Evolutionary conservation across 176 grass and related monocot species (phyloP), one percentile per base, ranked within the genome.

Genomic region (Rhynchospora tenuis): DNA sequence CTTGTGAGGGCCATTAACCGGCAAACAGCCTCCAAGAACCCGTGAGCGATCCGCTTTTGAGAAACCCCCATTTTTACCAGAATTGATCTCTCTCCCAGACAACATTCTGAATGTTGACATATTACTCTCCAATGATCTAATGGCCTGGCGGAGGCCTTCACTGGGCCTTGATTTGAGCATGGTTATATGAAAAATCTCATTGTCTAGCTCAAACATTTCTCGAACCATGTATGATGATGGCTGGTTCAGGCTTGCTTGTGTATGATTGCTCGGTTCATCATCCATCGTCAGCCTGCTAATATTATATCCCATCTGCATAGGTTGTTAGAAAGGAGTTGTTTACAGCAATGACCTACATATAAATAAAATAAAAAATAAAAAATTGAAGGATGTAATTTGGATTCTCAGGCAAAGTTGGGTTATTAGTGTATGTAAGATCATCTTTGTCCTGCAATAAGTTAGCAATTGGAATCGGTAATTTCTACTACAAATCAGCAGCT

Each of bases 131-230:
- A 33, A 61, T 29, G 72, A 23, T 73, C 83, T 81, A 9, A 62
- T 60, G 84, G 89, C 88, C 84, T 83, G 90, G 56, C 66, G 63
- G 50, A 81, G 56, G 59, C 86, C 89, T 90, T 86, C 78, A 23
- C 71, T 90, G 84, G 83, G 94, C 79, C 84, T 83, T 79, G 94
- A 90, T 78, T 72, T 91, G 48, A 91, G 87, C 67, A 80, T 84
- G 44, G 87, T 93, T 79, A 89, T 73, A 55, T 97, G 86, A 71
- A 91, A 97, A 82, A 97, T 91, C 86, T 97, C 89, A 76, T 93
- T 97, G 75, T 91, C 85, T 64, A 87, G 61, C 24, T 91, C 71
- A 83, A 88, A 88, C 38, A 84, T 86, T 46, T 90, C 89, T 38
- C 86, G 64, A 24, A 85, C 83, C 52, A 79, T 19, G 27, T 46